Conservation (phyloP, 176 grass and related monocot species). For the Musa schizocarpa region DNA sequence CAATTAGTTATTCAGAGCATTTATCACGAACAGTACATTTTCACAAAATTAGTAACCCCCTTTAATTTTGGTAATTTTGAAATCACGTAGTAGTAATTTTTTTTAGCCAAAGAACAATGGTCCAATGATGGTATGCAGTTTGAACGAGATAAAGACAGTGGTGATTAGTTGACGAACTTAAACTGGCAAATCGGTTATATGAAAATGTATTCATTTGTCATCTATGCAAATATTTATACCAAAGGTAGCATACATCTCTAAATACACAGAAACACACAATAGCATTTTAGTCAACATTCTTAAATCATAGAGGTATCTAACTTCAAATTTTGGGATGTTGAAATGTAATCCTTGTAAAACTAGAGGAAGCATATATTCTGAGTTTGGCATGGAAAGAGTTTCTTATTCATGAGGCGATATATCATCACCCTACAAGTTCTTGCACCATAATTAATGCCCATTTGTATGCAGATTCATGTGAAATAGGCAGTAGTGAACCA, state of each 20-base stretch:
- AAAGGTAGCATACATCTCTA: background rate
- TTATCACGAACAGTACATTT: too few relatives aligned
- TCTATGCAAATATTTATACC: background rate
- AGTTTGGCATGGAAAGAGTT: background rate
- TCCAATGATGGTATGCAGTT: too few relatives aligned
- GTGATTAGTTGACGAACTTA: background rate
- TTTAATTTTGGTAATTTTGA: background rate
- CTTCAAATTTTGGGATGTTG: background rate
- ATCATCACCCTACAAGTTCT: background rate
- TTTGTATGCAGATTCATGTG: background rate
- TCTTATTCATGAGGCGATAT: background rate
- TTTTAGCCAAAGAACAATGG: too few relatives aligned
- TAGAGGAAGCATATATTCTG: background rate
- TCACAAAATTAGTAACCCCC: background rate
- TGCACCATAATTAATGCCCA: background rate
- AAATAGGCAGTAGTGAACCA: conserved; percentile 25
- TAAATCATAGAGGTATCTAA: background rate
- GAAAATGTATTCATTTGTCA: background rate
- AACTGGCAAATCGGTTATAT: background rate
- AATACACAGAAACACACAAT: background rate
- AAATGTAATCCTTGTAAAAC: background rate
- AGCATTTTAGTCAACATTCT: background rate
- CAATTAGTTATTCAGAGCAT: background rate
- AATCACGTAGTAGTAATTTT: background rate
- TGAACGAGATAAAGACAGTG: too few relatives aligned